Base-by-base conservation (phyloP, 2,329 filamentous ascomycete genomes). In the Hansfordia pulvinata region DNA sequence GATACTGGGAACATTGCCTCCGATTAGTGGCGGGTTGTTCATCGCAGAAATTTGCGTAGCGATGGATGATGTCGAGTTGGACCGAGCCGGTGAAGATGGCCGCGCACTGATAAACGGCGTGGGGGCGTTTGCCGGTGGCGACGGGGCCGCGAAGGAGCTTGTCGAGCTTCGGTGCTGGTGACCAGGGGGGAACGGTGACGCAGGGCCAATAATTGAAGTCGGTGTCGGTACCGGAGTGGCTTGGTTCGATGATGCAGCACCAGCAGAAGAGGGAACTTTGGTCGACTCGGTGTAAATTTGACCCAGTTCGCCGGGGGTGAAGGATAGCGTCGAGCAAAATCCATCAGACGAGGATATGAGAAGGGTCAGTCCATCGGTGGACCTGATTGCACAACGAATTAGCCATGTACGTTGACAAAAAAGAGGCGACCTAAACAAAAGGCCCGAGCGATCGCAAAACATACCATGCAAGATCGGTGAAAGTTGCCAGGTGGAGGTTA, bases 311-410 rank as follows among this genome's bases (percentile, higher is more conserved):
- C 83, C 82, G 3, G 79, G 61, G 2, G 70, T 54, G 46, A 98
- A 98, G 0, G 85, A 80, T 5, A 98, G 61, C 0, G 82, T 79
- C 0, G 90, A 98, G 50, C 90, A 98, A 58, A 96, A 98, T 0
- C 90, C 90, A 50, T 98, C 90, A 0, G 90, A 94, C 0, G 90
- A 98, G n/a, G 85, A 90, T 58, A 98, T 92, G 26, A 98, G 64
- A 13, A 98, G 60, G 2, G 78, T 85, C 21, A 72, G 62, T 9
- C 80, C 80, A 50, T 86, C 80, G 35, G 64, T 74, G 2, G 80
- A 80, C 77, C 77, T 81, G 35, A n/a, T n/a, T 14, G 19, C 30
- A 46, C 35, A 24, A 15, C 23, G 27, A 19, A 20, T 29, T 14
- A 30, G 8, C 17, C 12, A 22, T 19, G 25, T 2, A 17, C 10